Percentiles rank a stretch among this genome's conserved stretches.
phyloP scores from a whole-genome alignment of 345 rosid genomes.

The Moricandia arvensis region DNA sequence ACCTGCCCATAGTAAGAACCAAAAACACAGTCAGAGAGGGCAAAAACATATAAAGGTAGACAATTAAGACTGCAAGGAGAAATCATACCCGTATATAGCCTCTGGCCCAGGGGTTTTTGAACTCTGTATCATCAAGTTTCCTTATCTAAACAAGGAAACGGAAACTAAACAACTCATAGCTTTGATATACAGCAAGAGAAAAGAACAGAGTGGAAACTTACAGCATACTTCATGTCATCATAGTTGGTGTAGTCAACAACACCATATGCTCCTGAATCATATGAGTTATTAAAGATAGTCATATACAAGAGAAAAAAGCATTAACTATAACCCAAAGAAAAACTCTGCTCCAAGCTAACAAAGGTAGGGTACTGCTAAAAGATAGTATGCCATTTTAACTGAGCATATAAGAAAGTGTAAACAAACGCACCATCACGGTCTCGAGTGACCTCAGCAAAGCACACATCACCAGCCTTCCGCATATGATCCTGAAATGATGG shows the following conservation, averaged over 20 bases:
- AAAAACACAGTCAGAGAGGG: not conserved
- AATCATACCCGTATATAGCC: conserved; percentile 60
- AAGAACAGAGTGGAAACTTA: conserved; percentile 41
- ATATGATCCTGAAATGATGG: conserved; percentile 74
- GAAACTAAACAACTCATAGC: not conserved
- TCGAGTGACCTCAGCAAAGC: conserved; percentile 90
- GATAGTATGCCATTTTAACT: not conserved
- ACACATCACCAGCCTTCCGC: conserved; percentile 96
- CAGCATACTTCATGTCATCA: conserved; percentile 97
- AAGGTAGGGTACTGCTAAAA: not conserved
- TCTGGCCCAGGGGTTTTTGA: conserved; percentile 86
- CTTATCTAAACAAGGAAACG: conserved; percentile 43
- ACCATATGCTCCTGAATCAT: conserved; percentile 76
- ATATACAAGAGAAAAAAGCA: not conserved
- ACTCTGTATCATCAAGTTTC: conserved; percentile 83
- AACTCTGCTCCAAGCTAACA: not conserved
- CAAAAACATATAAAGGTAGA: not conserved
- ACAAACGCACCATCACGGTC: conserved; percentile 69
- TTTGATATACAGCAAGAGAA: not conserved
- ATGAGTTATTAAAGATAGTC: not conserved
- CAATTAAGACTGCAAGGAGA: not conserved
- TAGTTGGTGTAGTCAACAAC: conserved; percentile 87
- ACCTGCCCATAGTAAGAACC: conserved; percentile 45
- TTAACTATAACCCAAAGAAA: not conserved
- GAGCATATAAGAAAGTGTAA: conserved; percentile 5